A percentile compares a stretch with the other conserved stretches of the same genome.
These are phyloP conservation scores for Polyporus tsugae DNA, from an alignment of 1,284 basidiomycete species.

Conservation along the genomic window DNA sequence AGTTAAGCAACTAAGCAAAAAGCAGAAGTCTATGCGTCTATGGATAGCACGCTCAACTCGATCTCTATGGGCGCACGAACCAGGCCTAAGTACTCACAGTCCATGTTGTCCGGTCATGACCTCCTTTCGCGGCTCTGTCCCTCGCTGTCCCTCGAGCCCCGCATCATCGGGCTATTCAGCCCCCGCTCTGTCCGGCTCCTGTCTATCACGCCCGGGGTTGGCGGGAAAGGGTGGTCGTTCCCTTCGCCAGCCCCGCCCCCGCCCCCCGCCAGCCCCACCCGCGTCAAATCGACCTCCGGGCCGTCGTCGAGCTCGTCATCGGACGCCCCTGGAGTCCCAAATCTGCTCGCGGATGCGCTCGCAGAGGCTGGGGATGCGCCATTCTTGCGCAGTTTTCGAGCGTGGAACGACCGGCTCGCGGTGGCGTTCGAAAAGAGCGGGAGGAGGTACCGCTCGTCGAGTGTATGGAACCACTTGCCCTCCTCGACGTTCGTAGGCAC, in stretches of 20 bases:
- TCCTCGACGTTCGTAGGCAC: conserved; percentile 53
- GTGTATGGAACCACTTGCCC: conserved; percentile 94
- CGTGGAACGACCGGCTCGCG: conserved; percentile 88
- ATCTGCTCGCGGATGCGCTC: conserved; percentile 41
- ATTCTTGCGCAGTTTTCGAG: conserved; percentile 69
- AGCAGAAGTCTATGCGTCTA: conserved; percentile 10
- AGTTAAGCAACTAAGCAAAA: conserved; percentile 7
- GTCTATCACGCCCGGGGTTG: conserved; percentile 46
- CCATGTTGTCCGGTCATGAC: conserved; percentile 11
- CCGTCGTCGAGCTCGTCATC: conserved; percentile 55
- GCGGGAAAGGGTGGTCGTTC: conserved; percentile 39
- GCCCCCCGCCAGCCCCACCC: conserved; percentile 14
- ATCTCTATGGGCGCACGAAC: background rate
- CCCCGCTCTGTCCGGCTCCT: conserved; percentile 68
- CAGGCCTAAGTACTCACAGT: conserved; percentile 3
- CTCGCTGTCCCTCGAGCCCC: conserved; percentile 49
- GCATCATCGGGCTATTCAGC: conserved; percentile 59
- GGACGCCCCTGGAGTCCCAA: conserved; percentile 59
- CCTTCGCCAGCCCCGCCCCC: background rate
- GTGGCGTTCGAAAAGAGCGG: conserved; percentile 96
- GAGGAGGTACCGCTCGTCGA: conserved; percentile 94
- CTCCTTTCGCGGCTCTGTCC: conserved; percentile 36
- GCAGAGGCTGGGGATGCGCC: conserved; percentile 32
- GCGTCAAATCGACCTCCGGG: conserved; percentile 49
- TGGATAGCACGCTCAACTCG: background rate